Evolutionary conservation across 2,329 filamentous ascomycete species (phyloP).

Genomic region (Tolypocladium pustulatum): DNA sequence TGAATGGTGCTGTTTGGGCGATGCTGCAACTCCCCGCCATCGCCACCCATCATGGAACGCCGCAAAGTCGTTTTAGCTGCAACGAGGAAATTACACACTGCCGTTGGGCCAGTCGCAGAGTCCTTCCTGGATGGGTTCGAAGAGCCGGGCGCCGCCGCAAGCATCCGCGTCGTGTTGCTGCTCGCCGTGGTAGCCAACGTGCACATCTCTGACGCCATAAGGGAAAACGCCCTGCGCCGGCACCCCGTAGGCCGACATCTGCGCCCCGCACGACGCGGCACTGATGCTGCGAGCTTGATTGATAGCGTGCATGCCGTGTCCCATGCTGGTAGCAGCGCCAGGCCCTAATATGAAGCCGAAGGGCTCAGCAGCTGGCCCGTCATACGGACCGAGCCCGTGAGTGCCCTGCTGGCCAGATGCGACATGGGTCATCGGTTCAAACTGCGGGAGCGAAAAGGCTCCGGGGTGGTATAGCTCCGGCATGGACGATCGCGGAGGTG

Average conservation of each 20-base stretch:
- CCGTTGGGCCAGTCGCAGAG: neutral
- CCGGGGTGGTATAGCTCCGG: conserved; percentile 11
- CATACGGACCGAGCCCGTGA: neutral
- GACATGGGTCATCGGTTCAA: conserved; percentile 6
- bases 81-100: neutral
- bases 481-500: conserved; percentile 10
- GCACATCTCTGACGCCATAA: conserved; percentile 14
- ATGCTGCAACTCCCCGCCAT: neutral
- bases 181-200: conserved; percentile 6
- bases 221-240: conserved; percentile 13
- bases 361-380: neutral
- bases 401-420: neutral
- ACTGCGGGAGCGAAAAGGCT: conserved; percentile 9
- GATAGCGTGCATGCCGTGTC: conserved; percentile 3
- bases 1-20: neutral
- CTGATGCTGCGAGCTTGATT: neutral
- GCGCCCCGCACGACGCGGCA: neutral
- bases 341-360: conserved; percentile 6
- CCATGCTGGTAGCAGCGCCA: conserved; percentile 1
- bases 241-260: conserved; percentile 7
- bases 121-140: neutral
- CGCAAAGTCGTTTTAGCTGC: neutral
- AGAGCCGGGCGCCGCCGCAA: neutral
- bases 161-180: neutral
- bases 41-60: neutral